Percentiles rank a stretch among this genome's conserved stretches.
Conservation (phyloP, 768 basidiomycete genomes). For the Holtermannia corniformis region DNA sequence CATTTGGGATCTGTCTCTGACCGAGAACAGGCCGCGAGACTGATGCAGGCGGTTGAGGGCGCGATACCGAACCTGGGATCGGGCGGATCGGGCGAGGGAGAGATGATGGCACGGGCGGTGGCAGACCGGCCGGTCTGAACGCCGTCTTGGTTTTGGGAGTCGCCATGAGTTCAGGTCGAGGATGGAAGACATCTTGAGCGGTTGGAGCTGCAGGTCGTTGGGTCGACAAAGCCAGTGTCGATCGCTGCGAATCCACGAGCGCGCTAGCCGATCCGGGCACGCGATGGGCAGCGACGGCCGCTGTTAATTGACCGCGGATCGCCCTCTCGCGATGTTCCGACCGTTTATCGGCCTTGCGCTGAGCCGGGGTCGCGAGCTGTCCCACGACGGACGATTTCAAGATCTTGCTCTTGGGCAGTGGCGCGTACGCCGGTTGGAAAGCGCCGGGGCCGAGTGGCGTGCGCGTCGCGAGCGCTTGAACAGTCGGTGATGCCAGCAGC, state of each 20-base stretch:
- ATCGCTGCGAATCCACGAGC: neutral
- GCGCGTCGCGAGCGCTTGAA: neutral
- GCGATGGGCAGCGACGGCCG: neutral
- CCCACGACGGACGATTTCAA: neutral
- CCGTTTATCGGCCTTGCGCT: neutral
- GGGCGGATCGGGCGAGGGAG: neutral
- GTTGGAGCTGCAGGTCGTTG: too few species aligned
- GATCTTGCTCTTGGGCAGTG: neutral
- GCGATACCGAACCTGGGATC: too few species aligned
- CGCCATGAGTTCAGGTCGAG: too few species aligned
- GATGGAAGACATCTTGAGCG: too few species aligned
- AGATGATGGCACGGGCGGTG: neutral
- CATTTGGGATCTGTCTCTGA: neutral
- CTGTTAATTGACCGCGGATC: neutral
- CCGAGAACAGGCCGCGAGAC: neutral
- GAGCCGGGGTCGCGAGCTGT: neutral
- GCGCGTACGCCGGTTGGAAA: neutral
- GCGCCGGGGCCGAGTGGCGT: neutral
- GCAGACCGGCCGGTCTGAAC: slow-evolving; percentile 65
- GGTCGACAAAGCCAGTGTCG: too few species aligned
- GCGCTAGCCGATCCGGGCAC: neutral
- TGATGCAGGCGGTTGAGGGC: neutral
- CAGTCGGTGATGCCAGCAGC: neutral
- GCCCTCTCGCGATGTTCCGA: neutral
- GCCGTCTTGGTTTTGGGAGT: slow-evolving; percentile 59